Evolutionary conservation across 495 filamentous ascomycete genomes (phyloP).

Genomic region (Daldinia loculata): DNA sequence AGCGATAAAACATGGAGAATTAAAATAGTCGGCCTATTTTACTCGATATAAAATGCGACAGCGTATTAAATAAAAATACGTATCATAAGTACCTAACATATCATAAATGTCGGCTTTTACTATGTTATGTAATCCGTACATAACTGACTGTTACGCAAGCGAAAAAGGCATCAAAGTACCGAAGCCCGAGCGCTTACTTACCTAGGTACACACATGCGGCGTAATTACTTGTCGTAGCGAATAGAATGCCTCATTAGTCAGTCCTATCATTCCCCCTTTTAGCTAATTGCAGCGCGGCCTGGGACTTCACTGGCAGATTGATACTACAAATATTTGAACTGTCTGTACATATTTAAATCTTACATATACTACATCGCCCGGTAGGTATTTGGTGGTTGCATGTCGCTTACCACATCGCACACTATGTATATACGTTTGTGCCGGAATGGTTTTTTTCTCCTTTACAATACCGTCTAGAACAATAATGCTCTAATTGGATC

Average conservation of each 20-base stretch:
- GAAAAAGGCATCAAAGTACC: conserved; percentile 1
- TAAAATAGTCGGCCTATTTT: background rate
- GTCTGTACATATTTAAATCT: background rate
- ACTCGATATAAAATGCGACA: too few species aligned
- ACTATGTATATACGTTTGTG: background rate
- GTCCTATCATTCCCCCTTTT: conserved; percentile 17
- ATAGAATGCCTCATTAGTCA: conserved; percentile 13
- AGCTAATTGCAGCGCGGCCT: background rate
- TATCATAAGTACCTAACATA: background rate
- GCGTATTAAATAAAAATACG: background rate
- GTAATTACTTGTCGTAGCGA: conserved; percentile 22
- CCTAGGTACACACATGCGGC: conserved; percentile 9
- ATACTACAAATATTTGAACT: background rate
- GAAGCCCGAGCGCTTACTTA: conserved; percentile 2
- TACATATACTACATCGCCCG: background rate
- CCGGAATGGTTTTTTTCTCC: too few species aligned
- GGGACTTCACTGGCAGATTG: background rate
- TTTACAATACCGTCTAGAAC: too few species aligned
- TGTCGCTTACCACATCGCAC: conserved; percentile 26
- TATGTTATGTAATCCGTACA: background rate
- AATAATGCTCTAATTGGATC: too few species aligned
- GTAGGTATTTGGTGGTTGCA: conserved; percentile 18
- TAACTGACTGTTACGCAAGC: background rate
- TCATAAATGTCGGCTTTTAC: background rate
- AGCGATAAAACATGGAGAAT: background rate